phyloP scores from a whole-genome alignment of 2,329 filamentous ascomycete genomes.

The Xylaria sp. region DNA sequence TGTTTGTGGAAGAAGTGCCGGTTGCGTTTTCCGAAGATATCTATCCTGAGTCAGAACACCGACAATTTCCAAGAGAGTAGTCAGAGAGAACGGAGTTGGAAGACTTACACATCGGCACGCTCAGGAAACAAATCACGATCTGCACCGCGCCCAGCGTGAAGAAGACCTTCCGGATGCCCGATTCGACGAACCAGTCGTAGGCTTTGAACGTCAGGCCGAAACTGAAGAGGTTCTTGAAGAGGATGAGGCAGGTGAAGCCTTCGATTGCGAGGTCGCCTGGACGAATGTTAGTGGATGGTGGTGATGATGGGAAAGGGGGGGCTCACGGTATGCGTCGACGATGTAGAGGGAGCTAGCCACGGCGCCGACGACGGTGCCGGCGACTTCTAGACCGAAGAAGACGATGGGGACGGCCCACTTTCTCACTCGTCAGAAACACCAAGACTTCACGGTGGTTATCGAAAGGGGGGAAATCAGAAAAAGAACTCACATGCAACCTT shows the following conservation, averaged over 20 bases:
- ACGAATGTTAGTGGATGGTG: neutral
- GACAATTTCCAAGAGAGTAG: neutral
- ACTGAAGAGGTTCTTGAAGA: slow-evolving; percentile 93
- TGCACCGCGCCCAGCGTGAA: slow-evolving; percentile 70
- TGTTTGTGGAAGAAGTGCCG: slow-evolving; percentile 70
- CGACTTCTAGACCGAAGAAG: slow-evolving; percentile 79
- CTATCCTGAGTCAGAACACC: slow-evolving; percentile 41
- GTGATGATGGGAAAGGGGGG: neutral
- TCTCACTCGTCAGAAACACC: neutral
- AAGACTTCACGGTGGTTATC: neutral
- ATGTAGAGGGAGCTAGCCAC: slow-evolving; percentile 83
- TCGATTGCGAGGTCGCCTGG: slow-evolving; percentile 75
- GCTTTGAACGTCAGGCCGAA: slow-evolving; percentile 80
- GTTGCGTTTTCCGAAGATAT: slow-evolving; percentile 73
- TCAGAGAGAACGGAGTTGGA: neutral
- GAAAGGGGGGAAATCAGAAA: neutral
- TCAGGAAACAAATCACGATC: slow-evolving; percentile 67
- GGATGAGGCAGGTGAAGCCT: slow-evolving; percentile 80
- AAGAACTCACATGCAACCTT: slow-evolving; percentile 45
- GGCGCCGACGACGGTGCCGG: slow-evolving; percentile 87
- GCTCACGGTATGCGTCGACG: slow-evolving; percentile 82
- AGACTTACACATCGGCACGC: slow-evolving; percentile 76
- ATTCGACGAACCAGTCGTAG: slow-evolving; percentile 71
- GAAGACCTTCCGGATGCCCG: slow-evolving; percentile 59
- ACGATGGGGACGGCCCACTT: slow-evolving; percentile 67